phyloP scores from a whole-genome alignment of 2,329 filamentous ascomycete genomes.

The Cladosporium sphaerospermum region DNA sequence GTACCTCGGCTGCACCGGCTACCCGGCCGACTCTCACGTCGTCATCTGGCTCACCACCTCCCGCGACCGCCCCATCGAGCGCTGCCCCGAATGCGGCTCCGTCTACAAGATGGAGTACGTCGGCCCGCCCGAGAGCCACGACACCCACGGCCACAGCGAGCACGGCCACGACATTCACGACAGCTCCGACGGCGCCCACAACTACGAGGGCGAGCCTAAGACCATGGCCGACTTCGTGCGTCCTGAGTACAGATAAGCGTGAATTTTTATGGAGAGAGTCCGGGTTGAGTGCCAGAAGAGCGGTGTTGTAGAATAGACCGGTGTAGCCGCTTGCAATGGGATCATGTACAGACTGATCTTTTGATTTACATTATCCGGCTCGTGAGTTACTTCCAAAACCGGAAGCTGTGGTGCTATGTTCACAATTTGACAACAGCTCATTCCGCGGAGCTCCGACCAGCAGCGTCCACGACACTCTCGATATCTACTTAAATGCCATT shows the following conservation, averaged over 20 bases:
- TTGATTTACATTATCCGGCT: neutral
- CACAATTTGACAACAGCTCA: too few species aligned
- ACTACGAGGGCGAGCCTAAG: conserved; percentile 73
- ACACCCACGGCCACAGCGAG: conserved; percentile 41
- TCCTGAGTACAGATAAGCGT: conserved; percentile 77
- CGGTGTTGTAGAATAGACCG: conserved; percentile 11
- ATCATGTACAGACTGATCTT: conserved; percentile 10
- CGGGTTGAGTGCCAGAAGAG: neutral
- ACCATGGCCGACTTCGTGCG: conserved; percentile 94
- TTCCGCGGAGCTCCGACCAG: too few species aligned
- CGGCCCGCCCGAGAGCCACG: conserved; percentile 69
- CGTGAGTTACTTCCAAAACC: neutral
- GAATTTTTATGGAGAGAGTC: neutral
- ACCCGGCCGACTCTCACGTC: conserved; percentile 82
- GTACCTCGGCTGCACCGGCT: conserved; percentile 93
- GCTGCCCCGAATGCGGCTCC: conserved; percentile 93
- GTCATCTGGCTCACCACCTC: conserved; percentile 86
- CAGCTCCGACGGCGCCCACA: conserved; percentile 44
- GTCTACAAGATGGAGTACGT: conserved; percentile 98
- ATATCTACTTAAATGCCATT: too few species aligned
- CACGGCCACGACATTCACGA: conserved; percentile 45
- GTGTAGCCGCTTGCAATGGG: conserved; percentile 10
- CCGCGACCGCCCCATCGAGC: conserved; percentile 83
- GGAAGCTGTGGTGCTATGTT: too few species aligned
- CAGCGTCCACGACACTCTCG: too few species aligned